These are phyloP conservation scores for Teunomyces funiuensis DNA, from an alignment of 805 yeast species.

Conservation along the genomic window DNA sequence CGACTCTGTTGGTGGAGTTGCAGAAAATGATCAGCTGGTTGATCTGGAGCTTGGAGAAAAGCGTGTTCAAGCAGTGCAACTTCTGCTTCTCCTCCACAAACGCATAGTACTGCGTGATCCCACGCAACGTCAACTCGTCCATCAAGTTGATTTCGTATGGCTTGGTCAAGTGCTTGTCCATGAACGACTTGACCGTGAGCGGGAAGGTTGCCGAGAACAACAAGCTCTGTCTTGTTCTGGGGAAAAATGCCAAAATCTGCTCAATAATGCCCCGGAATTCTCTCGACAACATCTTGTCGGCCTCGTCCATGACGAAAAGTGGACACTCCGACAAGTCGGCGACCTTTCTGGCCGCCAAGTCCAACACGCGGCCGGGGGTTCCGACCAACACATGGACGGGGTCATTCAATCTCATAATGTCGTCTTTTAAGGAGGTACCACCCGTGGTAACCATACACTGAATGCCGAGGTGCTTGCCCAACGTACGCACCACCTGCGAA, in stretches of 20 bases:
- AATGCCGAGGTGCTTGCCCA: slow-evolving; percentile 89
- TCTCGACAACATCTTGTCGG: slow-evolving; percentile 91
- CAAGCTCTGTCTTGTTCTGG: slow-evolving; percentile 67
- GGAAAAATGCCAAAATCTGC: slow-evolving; percentile 81
- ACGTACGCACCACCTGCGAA: slow-evolving; percentile 92
- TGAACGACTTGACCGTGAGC: slow-evolving; percentile 84
- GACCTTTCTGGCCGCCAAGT: slow-evolving; percentile 82
- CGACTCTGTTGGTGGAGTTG: slow-evolving; percentile 95
- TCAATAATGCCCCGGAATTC: slow-evolving; percentile 88
- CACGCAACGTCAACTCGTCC: slow-evolving; percentile 95
- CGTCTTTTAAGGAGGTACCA: slow-evolving; percentile 93
- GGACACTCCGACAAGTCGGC: slow-evolving; percentile 87
- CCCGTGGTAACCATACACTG: slow-evolving; percentile 98
- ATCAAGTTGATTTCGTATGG: slow-evolving; percentile 95
- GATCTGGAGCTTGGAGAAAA: slow-evolving; percentile 90
- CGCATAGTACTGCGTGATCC: slow-evolving; percentile 97
- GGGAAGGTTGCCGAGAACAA: slow-evolving; percentile 97
- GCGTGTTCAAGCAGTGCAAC: slow-evolving; percentile 90
- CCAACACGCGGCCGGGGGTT: slow-evolving; percentile 96
- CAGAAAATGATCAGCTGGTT: slow-evolving; percentile 97
- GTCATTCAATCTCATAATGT: slow-evolving; percentile 87
- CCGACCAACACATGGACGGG: slow-evolving; percentile 95
- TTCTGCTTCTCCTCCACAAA: slow-evolving; percentile 96
- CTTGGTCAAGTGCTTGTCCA: slow-evolving; percentile 84
- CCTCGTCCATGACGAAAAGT: slow-evolving; percentile 96